These are phyloP conservation scores for Ambrosia trifida DNA, from an alignment of 129 eudicot species.

Conservation along the genomic window DNA sequence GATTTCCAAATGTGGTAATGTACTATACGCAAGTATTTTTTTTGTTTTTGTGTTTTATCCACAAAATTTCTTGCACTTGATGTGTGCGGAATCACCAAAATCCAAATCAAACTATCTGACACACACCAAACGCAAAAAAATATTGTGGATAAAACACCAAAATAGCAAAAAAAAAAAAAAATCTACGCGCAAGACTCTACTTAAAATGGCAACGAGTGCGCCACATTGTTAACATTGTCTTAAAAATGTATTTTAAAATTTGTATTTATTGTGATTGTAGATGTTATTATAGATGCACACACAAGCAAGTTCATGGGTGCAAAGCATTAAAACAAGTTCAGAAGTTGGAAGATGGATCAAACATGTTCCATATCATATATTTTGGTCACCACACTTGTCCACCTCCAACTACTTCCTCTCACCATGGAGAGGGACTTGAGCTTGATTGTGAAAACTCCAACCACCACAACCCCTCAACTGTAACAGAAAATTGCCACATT, in stretches of 20 bases:
- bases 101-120: too few relatives aligned
- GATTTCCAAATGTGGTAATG: constrained; percentile 71
- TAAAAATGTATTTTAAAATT: too few relatives aligned
- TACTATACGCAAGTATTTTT: too few relatives aligned
- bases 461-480: constrained; percentile 28
- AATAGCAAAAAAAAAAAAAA: too few relatives aligned
- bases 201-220: too few relatives aligned
- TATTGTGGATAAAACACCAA: too few relatives aligned
- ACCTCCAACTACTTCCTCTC: neutral
- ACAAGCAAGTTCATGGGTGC: constrained; percentile 56
- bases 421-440: neutral
- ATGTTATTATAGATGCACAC: constrained; percentile 72
- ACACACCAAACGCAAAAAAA: too few relatives aligned
- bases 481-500: constrained; percentile 3
- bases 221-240: too few relatives aligned
- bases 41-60: too few relatives aligned
- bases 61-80: too few relatives aligned
- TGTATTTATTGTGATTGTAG: constrained; percentile 21
- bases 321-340: constrained; percentile 68
- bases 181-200: too few relatives aligned
- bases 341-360: constrained; percentile 38
- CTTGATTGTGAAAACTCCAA: constrained; percentile 23
- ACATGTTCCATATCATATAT: constrained; percentile 51
- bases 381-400: constrained; percentile 60
- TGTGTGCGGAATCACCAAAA: too few relatives aligned